These are phyloP conservation scores for Wickerhamiella alocasiicola DNA, from an alignment of 805 yeast genomes.

Conservation along the genomic window DNA sequence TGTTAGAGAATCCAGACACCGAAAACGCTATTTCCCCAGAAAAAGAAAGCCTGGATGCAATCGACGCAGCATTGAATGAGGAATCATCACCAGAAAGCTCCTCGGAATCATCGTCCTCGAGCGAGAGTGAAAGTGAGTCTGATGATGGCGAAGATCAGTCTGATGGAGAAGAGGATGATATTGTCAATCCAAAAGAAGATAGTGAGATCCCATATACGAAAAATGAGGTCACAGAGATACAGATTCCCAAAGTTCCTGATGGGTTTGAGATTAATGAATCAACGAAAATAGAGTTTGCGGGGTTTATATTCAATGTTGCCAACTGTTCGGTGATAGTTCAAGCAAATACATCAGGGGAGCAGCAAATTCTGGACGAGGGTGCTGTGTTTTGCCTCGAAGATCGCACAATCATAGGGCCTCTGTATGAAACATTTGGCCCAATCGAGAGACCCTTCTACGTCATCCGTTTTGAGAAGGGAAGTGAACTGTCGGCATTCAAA, in stretches of 20 bases:
- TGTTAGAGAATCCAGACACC: no score
- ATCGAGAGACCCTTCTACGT: slow-evolving; percentile 71
- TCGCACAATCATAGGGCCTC: slow-evolving; percentile 54
- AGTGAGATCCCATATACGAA: slow-evolving; percentile 55
- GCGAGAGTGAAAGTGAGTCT: slow-evolving; percentile 17
- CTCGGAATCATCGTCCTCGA: slow-evolving; percentile 17
- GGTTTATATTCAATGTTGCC: slow-evolving; percentile 53
- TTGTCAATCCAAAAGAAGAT: slow-evolving; percentile 19
- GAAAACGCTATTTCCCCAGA: no score
- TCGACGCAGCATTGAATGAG: slow-evolving; percentile 17
- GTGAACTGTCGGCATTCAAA: slow-evolving; percentile 35
- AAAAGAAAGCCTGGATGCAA: no score
- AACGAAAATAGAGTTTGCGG: slow-evolving; percentile 61
- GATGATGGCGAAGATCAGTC: slow-evolving; percentile 20
- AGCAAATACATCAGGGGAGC: slow-evolving; percentile 71
- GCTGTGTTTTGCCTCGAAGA: slow-evolving; percentile 61
- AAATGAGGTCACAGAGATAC: slow-evolving; percentile 62
- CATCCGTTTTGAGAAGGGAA: slow-evolving; percentile 47
- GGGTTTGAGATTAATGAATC: slow-evolving; percentile 46
- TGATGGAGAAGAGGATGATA: slow-evolving; percentile 20
- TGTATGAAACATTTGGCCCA: slow-evolving; percentile 84
- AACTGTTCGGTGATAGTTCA: slow-evolving; percentile 61
- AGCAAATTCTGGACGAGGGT: slow-evolving; percentile 65
- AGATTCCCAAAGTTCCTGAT: slow-evolving; percentile 53
- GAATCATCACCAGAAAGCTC: slow-evolving; percentile 13